Conservation (phyloP, 2,329 filamentous ascomycete species). For the Exophiala calicioides region DNA sequence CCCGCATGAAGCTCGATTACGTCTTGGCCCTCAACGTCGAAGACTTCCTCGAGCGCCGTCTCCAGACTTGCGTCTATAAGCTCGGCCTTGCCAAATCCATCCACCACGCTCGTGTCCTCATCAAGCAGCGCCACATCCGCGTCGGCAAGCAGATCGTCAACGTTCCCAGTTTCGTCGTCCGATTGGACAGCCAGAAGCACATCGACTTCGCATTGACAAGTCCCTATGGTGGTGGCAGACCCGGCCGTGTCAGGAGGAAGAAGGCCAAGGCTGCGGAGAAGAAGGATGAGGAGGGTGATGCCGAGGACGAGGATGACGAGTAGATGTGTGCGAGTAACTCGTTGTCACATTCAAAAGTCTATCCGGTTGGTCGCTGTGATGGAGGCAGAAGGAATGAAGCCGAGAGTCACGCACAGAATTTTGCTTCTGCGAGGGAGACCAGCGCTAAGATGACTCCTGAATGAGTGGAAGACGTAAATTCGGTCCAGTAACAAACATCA, state of each 20-base stretch:
- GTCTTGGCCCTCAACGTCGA: slow-evolving; percentile 98
- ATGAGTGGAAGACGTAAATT: too few species aligned
- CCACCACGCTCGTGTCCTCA: slow-evolving; percentile 99
- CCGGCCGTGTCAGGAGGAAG: slow-evolving; percentile 98
- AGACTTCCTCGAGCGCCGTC: slow-evolving; percentile 99
- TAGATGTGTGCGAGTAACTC: slow-evolving; percentile 38
- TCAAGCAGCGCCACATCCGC: slow-evolving; percentile 98
- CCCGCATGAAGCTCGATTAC: slow-evolving; percentile 99
- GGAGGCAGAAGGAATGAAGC: not conserved
- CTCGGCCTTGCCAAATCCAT: slow-evolving; percentile 99
- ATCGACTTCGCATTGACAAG: slow-evolving; percentile 98
- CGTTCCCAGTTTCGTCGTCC: slow-evolving; percentile 98
- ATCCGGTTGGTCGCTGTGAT: not conserved
- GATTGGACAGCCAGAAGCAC: slow-evolving; percentile 99
- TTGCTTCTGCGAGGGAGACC: too few species aligned
- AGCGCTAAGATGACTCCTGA: too few species aligned
- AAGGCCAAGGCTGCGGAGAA: slow-evolving; percentile 96
- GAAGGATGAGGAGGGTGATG: slow-evolving; percentile 44
- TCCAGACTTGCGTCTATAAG: slow-evolving; percentile 99
- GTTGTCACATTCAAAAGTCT: not conserved
- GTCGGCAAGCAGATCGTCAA: slow-evolving; percentile 99
- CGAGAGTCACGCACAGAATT: not conserved
- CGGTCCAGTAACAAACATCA: not conserved
- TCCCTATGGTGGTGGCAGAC: slow-evolving; percentile 94
- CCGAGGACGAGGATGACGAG: slow-evolving; percentile 60